Percentiles rank a stretch among this genome's conserved stretches.
phyloP scores from a whole-genome alignment of 75 land plant species.

The Picea sitchensis region DNA sequence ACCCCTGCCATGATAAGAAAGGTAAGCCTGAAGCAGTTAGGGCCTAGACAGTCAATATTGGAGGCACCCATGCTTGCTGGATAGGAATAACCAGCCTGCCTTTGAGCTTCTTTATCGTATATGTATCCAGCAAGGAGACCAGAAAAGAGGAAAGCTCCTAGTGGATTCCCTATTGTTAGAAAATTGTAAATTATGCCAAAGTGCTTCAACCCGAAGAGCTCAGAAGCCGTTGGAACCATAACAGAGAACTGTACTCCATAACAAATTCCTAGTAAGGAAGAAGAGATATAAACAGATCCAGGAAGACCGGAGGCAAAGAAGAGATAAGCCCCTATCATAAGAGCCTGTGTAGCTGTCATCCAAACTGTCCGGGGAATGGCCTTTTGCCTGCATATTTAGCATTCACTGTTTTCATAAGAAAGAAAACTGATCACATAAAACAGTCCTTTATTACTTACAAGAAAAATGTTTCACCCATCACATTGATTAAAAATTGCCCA shows the following conservation, averaged over 20 bases:
- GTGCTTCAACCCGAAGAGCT: conserved; percentile 51
- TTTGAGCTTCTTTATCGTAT: conserved; percentile 34
- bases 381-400: conserved; percentile 22
- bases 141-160: conserved; percentile 50
- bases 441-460: not conserved
- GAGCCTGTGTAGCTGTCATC: conserved; percentile 35
- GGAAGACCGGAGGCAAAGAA: conserved; percentile 39
- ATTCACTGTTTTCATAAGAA: not conserved
- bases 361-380: conserved; percentile 38
- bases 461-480: not conserved
- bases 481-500: not conserved
- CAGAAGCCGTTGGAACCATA: conserved; percentile 49
- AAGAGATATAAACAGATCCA: conserved; percentile 29
- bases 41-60: conserved; percentile 17
- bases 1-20: conserved; percentile 37
- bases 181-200: conserved; percentile 51
- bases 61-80: not conserved
- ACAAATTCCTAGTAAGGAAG: conserved; percentile 42
- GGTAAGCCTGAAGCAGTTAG: conserved; percentile 39
- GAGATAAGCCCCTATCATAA: conserved; percentile 26
- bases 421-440: not conserved
- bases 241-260: conserved; percentile 45
- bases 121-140: conserved; percentile 43
- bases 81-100: conserved; percentile 1
- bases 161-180: conserved; percentile 37